Base-by-base conservation (phyloP, 306 rosid species). In the Castanea sativa region DNA sequence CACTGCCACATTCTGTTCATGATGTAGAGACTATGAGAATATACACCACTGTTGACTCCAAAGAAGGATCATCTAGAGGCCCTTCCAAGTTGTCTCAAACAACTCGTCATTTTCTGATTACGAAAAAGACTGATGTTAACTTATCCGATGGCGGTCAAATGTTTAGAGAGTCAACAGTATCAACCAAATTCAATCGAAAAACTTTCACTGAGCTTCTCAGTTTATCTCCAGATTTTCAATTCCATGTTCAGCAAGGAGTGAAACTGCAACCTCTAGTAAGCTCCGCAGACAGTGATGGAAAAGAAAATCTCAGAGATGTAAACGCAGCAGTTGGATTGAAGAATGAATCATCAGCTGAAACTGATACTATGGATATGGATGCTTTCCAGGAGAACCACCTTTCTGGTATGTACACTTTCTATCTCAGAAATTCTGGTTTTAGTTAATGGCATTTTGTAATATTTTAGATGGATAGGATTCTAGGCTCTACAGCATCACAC, bases 311-410 rank as follows among this genome's bases (percentile, higher is more conserved):
- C 33, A 77, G 73, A 60, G 87, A 87, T 76, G 75, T 75, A 69
- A 75, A 82, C 75, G 55, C 76, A 79, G 75, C 86, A 29, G 68
- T 79, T 58, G 83, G 74, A 79, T 52, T 81, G 87, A 83, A 69
- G 82, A 86, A 88, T 41, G 94, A 88, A 80, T 92, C 96, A 67
- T 93, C 96, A 60, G 86, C 97, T 78, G 94, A 91, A 77, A 92
- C 94, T 73, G 89, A 84, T 83, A 74, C 88, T 67, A 84, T 95
- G 97, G 92, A 88, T 82, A 86, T 93, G 55, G 82, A 85, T 82
- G 83, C 83, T 64, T 87, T 86, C 45, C 91, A 52, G 77, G 87
- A 85, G 79, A 87, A 89, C 82, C 77, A 69, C 76, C 83, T 71
- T 73, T 74, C 88, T 45, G 96, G 99, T 95, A 89, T 71, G 33